Evolutionary conservation across 768 basidiomycete genomes (phyloP), one percentile per base, ranked within the genome.

Genomic region (Hygrocybe punicea): DNA sequence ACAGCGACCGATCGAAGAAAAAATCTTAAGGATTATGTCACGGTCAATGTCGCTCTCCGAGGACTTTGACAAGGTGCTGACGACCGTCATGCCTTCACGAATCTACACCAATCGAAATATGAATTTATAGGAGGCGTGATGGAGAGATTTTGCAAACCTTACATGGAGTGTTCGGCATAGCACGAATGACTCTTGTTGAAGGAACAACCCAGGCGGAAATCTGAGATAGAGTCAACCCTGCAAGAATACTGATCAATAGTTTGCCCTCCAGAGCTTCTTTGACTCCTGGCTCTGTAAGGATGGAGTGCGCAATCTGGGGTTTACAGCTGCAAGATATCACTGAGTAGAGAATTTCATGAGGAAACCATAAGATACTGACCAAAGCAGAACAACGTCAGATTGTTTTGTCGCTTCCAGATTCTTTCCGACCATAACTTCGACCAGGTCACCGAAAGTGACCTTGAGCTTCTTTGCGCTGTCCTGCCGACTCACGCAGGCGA

Each of bases 151-250:
- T 39, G n/a, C 36, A 35, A 7, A 48, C 82, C 57, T 91, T 91
- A 76, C 91, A 93, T 17, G 97, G 94, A 2, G 96, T 98, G 68
- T 99, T 99, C 61, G 97, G 95, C 97, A 99, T 99, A 10, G 93
- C 91, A 56, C 97, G 86, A 58, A 98, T 86, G 58, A 98, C 89
- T 63, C 83, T 85, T 42, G 92, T 93, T n/a, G 78, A 79, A 2
- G 86, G 79, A 23, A 76, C 75, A 33, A 94, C 90, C 89, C 88
- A 89, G 5, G 71, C 78, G 45, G 78, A 73, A 36, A 98, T 76
- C 70, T 98, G 95, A 34, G 77, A 60, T 61, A 98, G 89, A 25
- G 90, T 98, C 4, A 97, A 89, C 62, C 97, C 97, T n/a, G 97
- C 95, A 33, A 98, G 86, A 69, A 98, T 97, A 67, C 95, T 98